Evolutionary conservation across 2,329 filamentous ascomycete species (phyloP), one percentile per base, ranked within the genome.

Genomic region (Colletotrichum chlorophyti): DNA sequence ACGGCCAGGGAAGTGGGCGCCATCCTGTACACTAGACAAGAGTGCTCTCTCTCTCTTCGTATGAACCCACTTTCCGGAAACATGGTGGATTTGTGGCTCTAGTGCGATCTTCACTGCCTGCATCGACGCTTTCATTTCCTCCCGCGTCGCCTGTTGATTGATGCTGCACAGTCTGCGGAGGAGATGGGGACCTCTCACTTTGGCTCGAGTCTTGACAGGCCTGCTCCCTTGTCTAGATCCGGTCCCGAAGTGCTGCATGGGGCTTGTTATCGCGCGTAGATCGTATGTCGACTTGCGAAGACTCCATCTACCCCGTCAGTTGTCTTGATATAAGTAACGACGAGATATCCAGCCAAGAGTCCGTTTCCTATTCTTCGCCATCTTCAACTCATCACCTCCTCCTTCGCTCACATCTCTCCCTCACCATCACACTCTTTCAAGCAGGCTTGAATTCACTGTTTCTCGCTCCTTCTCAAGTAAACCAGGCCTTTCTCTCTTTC

Each of bases 91-190:
- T 32, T 6, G 42, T 40, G 55, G 43, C 55, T 45, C 38, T 32
- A 43, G 55, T 59, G 51, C 55, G 43, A 55, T 59, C 55, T 55
- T 59, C 55, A 26, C 32, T 21, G 31, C 51, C 55, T 59, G 55
- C 51, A 59, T 59, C 55, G 51, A 49, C 55, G 24, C 19, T 49
- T 40, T 59, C 51, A 59, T 59, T 55, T 59, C 55, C 55, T 55
- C 55, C n/a, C 51, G 55, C 55, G 55, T 59, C 51, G 55, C 55
- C 31, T 59, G 10, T 59, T 59, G 43, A 59, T 59, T 59, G 43
- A 59, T 32, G 32, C 23, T 38, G 32, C 40, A 38, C n/a, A n/a
- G 15, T 15, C 24, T 47, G 51, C 50, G 37, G 55, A 59, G 50
- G 42, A 42, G 7, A 31, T 49, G 42, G 42, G 43, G 29, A 38